These are phyloP conservation scores for Dipteronia sinensis DNA, from an alignment of 345 rosid genomes.

Conservation along the genomic window DNA sequence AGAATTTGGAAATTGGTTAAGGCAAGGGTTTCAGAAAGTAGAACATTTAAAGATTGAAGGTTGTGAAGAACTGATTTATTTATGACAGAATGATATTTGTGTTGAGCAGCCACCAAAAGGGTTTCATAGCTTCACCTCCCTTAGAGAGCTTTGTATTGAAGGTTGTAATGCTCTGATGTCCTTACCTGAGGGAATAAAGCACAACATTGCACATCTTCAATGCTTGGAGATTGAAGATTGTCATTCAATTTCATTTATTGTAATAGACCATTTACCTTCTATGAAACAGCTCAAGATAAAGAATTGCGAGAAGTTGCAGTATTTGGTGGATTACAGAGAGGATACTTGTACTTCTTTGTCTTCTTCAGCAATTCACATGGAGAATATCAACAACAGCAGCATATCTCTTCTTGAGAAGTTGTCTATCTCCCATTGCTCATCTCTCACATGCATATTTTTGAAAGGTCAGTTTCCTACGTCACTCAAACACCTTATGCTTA, in stretches of 20 bases:
- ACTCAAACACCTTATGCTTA: not conserved
- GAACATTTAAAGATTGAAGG: no score
- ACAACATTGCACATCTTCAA: no score
- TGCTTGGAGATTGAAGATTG: no score
- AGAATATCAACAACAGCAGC: not conserved
- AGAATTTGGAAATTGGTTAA: no score
- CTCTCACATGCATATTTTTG: not conserved
- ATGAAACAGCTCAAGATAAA: not conserved
- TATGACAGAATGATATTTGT: no score
- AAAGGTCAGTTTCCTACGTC: not conserved
- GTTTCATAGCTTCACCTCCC: no score
- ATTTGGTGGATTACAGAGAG: not conserved
- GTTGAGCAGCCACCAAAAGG: no score
- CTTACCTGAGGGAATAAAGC: no score
- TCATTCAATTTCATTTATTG: not conserved
- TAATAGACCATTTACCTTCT: not conserved
- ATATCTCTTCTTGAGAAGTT: not conserved
- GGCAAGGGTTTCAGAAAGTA: no score
- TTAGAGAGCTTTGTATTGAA: no score
- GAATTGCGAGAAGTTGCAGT: not conserved
- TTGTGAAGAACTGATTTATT: no score
- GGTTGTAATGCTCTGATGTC: no score
- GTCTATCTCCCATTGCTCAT: not conserved
- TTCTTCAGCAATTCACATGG: not conserved
- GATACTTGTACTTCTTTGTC: not conserved